phyloP scores from a whole-genome alignment of 495 filamentous ascomycete species.

The Penicillium simplicissimum region DNA sequence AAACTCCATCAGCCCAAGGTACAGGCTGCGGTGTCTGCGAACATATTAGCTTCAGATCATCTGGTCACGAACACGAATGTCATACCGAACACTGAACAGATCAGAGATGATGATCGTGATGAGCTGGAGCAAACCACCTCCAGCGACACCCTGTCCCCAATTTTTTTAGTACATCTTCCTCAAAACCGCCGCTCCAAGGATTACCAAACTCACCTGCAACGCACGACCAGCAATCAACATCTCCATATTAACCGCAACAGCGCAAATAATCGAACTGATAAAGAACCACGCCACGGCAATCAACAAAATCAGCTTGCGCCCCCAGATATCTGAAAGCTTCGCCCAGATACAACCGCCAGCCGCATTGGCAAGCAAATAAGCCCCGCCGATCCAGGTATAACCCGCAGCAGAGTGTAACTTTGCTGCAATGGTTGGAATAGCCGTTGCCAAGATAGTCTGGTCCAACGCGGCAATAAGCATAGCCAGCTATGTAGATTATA shows the following conservation, averaged over 20 bases:
- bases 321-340: conserved; percentile 62
- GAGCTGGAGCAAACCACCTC: conserved; percentile 54
- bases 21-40: conserved; percentile 49
- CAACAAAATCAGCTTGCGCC: conserved; percentile 55
- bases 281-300: conserved; percentile 48
- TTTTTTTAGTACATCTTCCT: neutral
- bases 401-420: conserved; percentile 60
- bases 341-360: conserved; percentile 58
- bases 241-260: conserved; percentile 48
- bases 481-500: neutral
- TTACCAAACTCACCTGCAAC: conserved; percentile 35
- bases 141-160: conserved; percentile 45
- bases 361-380: conserved; percentile 59
- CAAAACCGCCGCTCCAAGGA: neutral
- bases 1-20: conserved; percentile 54
- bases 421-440: conserved; percentile 58
- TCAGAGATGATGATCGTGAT: conserved; percentile 58
- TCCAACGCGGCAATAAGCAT: conserved; percentile 64
- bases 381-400: conserved; percentile 67
- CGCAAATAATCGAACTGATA: conserved; percentile 49
- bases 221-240: conserved; percentile 57
- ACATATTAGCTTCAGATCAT: neutral
- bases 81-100: conserved; percentile 58
- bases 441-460: conserved; percentile 62
- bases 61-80: neutral